Evolutionary conservation across 2,329 filamentous ascomycete species (phyloP).

Genomic region (Curvularia sp.): DNA sequence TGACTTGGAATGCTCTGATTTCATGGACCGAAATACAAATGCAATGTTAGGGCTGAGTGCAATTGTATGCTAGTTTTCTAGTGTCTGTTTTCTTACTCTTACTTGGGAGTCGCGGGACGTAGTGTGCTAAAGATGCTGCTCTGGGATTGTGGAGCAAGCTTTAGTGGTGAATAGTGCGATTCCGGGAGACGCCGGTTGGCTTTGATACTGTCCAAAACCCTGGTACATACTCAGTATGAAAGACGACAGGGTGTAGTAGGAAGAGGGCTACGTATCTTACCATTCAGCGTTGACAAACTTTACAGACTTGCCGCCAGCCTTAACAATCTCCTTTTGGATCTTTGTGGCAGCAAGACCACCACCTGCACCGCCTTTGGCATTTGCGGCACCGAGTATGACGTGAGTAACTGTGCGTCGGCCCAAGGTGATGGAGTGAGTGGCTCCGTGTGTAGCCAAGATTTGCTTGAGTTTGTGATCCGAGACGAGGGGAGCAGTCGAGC

Average conservation of each 20-base stretch:
- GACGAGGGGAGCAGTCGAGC: conserved; percentile 79
- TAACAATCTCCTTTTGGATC: conserved; percentile 78
- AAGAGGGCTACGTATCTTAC: conserved; percentile 47
- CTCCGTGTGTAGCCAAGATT: conserved; percentile 77
- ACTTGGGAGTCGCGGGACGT: conserved; percentile 9
- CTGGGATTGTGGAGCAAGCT: conserved; percentile 38
- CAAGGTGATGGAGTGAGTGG: conserved; percentile 71
- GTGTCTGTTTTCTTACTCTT: conserved; percentile 18
- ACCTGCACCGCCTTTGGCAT: conserved; percentile 62
- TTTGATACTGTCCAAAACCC: conserved; percentile 84
- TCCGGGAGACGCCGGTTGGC: conserved; percentile 77
- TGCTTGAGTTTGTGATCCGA: conserved; percentile 88
- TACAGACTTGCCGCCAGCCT: conserved; percentile 71
- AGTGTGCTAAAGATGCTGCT: conserved; percentile 34
- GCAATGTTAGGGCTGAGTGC: neutral
- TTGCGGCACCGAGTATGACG: conserved; percentile 72
- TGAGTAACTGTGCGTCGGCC: conserved; percentile 81
- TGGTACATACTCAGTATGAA: conserved; percentile 46
- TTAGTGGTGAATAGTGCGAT: conserved; percentile 66
- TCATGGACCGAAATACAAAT: neutral
- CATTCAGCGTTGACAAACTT: conserved; percentile 85
- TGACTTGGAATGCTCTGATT: neutral
- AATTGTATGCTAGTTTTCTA: neutral
- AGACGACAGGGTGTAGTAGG: neutral
- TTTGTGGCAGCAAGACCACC: conserved; percentile 80